phyloP scores from a whole-genome alignment of 1,139 yeast genomes.

The Lodderomyces orthopsilosis region DNA sequence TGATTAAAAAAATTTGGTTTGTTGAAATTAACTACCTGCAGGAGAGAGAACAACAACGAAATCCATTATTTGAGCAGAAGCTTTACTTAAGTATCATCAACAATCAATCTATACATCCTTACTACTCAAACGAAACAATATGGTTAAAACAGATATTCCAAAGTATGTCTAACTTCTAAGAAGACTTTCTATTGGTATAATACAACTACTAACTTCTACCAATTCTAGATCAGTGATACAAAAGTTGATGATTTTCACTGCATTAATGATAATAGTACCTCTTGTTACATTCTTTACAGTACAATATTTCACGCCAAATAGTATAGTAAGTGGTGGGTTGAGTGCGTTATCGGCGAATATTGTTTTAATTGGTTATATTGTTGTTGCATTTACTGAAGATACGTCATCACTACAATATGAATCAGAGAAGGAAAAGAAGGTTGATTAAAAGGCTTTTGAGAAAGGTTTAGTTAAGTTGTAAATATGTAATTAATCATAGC shows the following conservation, averaged over 20 bases:
- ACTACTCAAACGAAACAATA: slow-evolving; percentile 3
- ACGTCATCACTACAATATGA: slow-evolving; percentile 22
- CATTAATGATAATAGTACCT: slow-evolving; percentile 83
- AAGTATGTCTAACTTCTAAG: slow-evolving; percentile 38
- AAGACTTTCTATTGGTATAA: background rate
- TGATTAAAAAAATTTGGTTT: background rate
- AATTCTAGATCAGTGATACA: slow-evolving; percentile 56
- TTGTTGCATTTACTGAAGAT: slow-evolving; percentile 85
- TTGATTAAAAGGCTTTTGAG: background rate
- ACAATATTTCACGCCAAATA: slow-evolving; percentile 55
- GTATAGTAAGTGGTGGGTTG: slow-evolving; percentile 80
- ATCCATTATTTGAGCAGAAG: no score
- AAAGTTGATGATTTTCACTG: slow-evolving; percentile 83
- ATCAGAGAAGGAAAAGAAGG: background rate
- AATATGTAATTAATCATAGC: background rate
- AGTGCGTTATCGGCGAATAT: slow-evolving; percentile 88
- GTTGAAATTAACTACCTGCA: background rate
- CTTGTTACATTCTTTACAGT: slow-evolving; percentile 65
- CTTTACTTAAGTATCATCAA: no score
- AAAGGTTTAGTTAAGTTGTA: background rate
- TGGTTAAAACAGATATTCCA: slow-evolving; percentile 54
- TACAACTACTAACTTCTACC: background rate
- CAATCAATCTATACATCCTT: no score
- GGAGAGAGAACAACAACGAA: background rate
- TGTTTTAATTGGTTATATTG: slow-evolving; percentile 80